Evolutionary conservation across 495 filamentous ascomycete genomes (phyloP).

Genomic region (Wilcoxina mikolae): DNA sequence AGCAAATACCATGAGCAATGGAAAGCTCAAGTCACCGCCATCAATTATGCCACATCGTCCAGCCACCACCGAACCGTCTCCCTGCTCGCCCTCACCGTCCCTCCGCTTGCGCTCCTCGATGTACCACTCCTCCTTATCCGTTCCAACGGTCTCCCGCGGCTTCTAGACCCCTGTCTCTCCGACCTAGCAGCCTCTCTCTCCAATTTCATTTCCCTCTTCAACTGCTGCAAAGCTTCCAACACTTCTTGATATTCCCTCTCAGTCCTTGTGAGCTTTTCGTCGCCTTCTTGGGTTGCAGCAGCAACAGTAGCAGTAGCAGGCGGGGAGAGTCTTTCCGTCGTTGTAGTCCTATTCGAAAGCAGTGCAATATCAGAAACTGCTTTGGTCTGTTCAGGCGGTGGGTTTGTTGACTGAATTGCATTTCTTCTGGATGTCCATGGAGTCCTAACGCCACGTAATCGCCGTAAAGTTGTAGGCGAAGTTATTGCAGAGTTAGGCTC

Average conservation of each 20-base stretch:
- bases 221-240: slow-evolving; percentile 8
- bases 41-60: background rate
- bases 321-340: background rate
- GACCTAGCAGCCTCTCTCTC: background rate
- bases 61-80: slow-evolving; percentile 6
- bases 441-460: background rate
- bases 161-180: slow-evolving; percentile 1
- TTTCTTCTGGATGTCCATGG: background rate
- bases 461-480: background rate
- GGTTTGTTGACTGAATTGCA: background rate
- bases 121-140: background rate
- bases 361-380: background rate
- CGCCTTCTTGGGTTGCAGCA: background rate
- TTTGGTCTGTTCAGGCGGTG: background rate
- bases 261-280: slow-evolving; percentile 23
- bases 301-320: background rate
- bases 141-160: slow-evolving; percentile 1
- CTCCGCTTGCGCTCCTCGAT: background rate
- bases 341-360: slow-evolving; percentile 3
- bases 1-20: background rate
- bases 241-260: slow-evolving; percentile 25
- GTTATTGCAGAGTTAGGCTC: background rate
- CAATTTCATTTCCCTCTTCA: slow-evolving; percentile 16
- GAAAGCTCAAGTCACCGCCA: background rate
- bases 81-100: slow-evolving; percentile 2